These are phyloP conservation scores for Fomitopsis pinicola DNA, from an alignment of 1,284 basidiomycete species.

Conservation along the genomic window DNA sequence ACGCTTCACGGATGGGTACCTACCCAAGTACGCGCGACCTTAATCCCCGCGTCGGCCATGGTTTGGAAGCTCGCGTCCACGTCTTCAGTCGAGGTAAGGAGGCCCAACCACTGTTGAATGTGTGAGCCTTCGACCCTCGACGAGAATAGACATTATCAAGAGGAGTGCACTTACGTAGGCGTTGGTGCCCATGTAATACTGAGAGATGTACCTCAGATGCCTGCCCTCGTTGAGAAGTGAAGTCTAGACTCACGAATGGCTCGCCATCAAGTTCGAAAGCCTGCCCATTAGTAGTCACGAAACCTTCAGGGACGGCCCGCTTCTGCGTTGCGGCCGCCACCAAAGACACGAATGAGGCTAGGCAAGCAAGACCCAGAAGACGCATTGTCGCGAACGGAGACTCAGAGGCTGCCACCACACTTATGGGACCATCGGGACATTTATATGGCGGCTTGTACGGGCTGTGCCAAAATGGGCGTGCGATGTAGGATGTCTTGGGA, in stretches of 20 bases:
- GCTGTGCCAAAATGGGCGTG: too few species aligned
- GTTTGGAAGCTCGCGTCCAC: conserved; percentile 53
- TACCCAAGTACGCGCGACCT: conserved; percentile 64
- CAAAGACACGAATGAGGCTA: conserved; percentile 5
- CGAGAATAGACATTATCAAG: background rate
- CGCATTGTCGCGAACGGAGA: conserved; percentile 9
- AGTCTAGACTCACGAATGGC: conserved; percentile 34
- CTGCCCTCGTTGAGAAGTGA: background rate
- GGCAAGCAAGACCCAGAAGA: conserved; percentile 1
- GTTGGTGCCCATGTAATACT: conserved; percentile 39
- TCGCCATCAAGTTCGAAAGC: conserved; percentile 43
- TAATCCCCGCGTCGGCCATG: conserved; percentile 53
- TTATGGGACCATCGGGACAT: background rate
- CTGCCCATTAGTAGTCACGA: conserved; percentile 39
- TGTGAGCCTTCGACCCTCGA: background rate
- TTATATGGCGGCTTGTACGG: background rate
- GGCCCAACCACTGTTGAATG: conserved; percentile 47
- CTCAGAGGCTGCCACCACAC: background rate
- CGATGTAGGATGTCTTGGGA: background rate
- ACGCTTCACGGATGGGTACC: conserved; percentile 29
- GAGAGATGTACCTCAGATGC: conserved; percentile 1
- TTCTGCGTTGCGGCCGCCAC: background rate
- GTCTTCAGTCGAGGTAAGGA: conserved; percentile 51
- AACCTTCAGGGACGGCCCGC: conserved; percentile 26
- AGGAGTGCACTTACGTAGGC: conserved; percentile 27